phyloP scores from a whole-genome alignment of 805 yeast genomes.

The Clavispora santaluciae region DNA sequence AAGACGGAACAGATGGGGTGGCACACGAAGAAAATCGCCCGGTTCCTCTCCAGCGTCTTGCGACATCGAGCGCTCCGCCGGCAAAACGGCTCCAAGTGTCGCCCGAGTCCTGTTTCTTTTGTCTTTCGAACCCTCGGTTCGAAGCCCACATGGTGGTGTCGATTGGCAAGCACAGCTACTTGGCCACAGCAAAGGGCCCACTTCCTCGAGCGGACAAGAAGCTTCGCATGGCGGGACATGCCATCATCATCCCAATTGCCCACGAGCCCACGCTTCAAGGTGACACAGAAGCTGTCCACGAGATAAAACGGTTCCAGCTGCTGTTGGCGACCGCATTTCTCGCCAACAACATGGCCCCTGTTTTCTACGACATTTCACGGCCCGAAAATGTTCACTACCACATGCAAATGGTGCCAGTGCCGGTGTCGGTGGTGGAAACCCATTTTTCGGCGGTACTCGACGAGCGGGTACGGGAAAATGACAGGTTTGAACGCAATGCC shows the following conservation, averaged over 20 bases:
- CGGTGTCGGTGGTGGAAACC: conserved; percentile 24
- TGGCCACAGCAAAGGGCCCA: conserved; percentile 87
- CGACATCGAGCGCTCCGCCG: no score
- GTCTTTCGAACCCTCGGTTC: conserved; percentile 72
- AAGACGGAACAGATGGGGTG: neutral
- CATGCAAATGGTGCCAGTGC: conserved; percentile 71
- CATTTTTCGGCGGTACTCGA: conserved; percentile 45
- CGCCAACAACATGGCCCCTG: conserved; percentile 40
- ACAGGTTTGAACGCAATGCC: conserved; percentile 39
- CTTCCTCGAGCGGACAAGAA: conserved; percentile 47
- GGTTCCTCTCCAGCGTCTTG: neutral
- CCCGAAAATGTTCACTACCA: conserved; percentile 67
- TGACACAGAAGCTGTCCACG: conserved; percentile 19
- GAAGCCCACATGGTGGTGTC: conserved; percentile 79
- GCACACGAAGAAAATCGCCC: conserved; percentile 14
- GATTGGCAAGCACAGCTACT: conserved; percentile 59
- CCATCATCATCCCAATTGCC: conserved; percentile 71
- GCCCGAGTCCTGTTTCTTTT: conserved; percentile 72
- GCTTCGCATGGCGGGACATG: conserved; percentile 71
- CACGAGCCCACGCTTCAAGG: conserved; percentile 48
- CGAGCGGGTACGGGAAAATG: conserved; percentile 45
- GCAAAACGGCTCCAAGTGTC: conserved; percentile 38
- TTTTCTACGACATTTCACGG: conserved; percentile 68
- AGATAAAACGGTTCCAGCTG: conserved; percentile 42
- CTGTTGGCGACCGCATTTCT: conserved; percentile 48